A percentile compares a stretch with the other conserved stretches of the same genome.
Conservation (phyloP, 1,284 basidiomycete species). For the Puccinia horiana region DNA sequence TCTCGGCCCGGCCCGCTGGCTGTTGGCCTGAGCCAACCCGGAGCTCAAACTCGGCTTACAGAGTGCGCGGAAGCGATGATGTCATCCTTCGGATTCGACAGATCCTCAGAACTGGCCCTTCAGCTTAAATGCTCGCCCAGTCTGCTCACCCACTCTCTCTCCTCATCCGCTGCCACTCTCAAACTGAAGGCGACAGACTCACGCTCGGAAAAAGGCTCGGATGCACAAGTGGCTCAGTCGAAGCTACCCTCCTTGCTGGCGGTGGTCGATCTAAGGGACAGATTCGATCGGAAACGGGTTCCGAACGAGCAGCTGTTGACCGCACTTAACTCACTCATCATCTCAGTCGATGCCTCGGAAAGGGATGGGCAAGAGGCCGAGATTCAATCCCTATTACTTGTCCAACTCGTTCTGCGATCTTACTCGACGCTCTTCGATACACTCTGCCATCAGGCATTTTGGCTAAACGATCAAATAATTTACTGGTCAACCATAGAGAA, state of each 20-base stretch:
- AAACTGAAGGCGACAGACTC: background rate
- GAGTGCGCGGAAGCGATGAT: too few species aligned
- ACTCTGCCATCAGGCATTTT: background rate
- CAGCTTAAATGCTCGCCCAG: conserved; percentile 12
- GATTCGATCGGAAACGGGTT: conserved; percentile 1
- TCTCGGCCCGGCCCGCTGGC: too few species aligned
- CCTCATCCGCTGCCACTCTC: background rate
- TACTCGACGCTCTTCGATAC: conserved; percentile 25
- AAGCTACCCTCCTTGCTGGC: background rate
- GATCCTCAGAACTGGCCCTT: conserved; percentile 1
- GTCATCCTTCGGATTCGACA: conserved; percentile 14
- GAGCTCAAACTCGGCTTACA: too few species aligned
- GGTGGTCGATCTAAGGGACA: background rate
- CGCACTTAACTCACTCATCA: conserved; percentile 5
- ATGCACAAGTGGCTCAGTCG: background rate
- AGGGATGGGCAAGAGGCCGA: background rate
- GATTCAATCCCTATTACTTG: conserved; percentile 11
- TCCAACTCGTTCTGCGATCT: conserved; percentile 15
- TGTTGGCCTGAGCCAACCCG: too few species aligned
- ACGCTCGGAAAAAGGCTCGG: background rate
- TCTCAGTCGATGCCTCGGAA: background rate
- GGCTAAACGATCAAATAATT: conserved; percentile 23
- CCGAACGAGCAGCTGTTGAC: background rate
- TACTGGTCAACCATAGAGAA: conserved; percentile 27
- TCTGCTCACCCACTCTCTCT: background rate